Base-by-base conservation (phyloP, 331 rosid genomes). In the Acacia pycnantha region DNA sequence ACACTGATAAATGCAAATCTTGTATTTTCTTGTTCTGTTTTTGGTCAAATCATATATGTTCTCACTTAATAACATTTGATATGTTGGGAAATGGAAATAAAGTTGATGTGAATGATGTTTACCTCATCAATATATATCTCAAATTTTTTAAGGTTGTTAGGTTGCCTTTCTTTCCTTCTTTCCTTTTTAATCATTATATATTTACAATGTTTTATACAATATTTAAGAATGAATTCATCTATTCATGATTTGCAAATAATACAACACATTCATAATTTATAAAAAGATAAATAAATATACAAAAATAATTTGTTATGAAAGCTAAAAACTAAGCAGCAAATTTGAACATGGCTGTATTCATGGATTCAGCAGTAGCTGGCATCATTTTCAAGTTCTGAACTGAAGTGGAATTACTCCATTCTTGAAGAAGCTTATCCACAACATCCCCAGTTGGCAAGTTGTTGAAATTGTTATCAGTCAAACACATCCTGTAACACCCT, bases 381-480 rank as follows among this genome's bases (percentile, higher is more conserved):
- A 44, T 6, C 3, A 72, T 59, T 7, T 46, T 10, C 19, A 72
- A 47, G 41, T 26, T 16, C 41, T 72, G 76, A 72, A 29, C 14
- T 18, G 33, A 72, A 72, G 41, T 26, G 41, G 26, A 72, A 47
- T 47, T 47, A 21, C 44, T 70, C 76, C 76, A 72, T 8, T 72
- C 43, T 46, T 47, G 59, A 72, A 72, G 76, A 14, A 72, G 76
- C 76, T 72, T 72, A 72, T 72, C 76, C 15, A 72, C 76, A 72
- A 72, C 76, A 72, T 47, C 76, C 14, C 76, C 76, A 13, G 76
- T 72, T 8, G 76, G 24, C 7, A 72, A 72, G 76, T 72, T 72
- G 4, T 72, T 72, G 41, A 72, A 72, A 16, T 47, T 72, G 41
- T 72, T 72, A 47, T 72, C 76, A 26, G 76, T 72, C 48, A 72